phyloP scores from a whole-genome alignment of 2,329 filamentous ascomycete species.

The Didymella segeticola region DNA sequence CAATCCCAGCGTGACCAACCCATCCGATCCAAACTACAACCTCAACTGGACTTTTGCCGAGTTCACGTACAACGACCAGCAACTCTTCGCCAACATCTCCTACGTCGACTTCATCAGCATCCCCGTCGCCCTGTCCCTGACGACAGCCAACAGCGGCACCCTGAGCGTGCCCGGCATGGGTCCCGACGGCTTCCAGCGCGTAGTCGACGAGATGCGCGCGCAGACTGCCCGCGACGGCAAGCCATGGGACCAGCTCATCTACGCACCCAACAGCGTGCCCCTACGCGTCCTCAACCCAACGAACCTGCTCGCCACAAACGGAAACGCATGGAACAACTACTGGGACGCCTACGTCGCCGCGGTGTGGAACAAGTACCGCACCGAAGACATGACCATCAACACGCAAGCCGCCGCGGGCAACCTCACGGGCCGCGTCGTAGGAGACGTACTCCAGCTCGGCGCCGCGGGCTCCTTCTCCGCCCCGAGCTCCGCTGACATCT shows the following conservation, averaged over 20 bases:
- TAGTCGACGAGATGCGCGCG: slow-evolving; percentile 61
- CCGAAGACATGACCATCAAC: slow-evolving; percentile 62
- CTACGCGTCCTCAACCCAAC: slow-evolving; percentile 55
- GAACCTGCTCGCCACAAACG: slow-evolving; percentile 55
- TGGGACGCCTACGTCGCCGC: slow-evolving; percentile 60
- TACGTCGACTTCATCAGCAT: slow-evolving; percentile 76
- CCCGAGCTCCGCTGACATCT: slow-evolving; percentile 67
- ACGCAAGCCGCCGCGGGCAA: slow-evolving; percentile 68
- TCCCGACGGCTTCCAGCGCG: slow-evolving; percentile 61
- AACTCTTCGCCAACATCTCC: slow-evolving; percentile 64
- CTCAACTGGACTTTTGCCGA: slow-evolving; percentile 56
- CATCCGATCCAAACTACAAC: slow-evolving; percentile 56
- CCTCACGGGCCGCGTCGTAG: slow-evolving; percentile 58
- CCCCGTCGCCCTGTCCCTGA: slow-evolving; percentile 54
- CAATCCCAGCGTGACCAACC: slow-evolving; percentile 75
- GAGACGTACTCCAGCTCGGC: slow-evolving; percentile 52
- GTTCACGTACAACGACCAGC: slow-evolving; percentile 56
- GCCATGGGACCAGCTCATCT: slow-evolving; percentile 67
- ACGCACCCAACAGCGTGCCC: slow-evolving; percentile 46
- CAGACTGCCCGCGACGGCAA: slow-evolving; percentile 64
- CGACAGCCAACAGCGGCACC: slow-evolving; percentile 47
- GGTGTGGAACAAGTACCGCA: slow-evolving; percentile 58
- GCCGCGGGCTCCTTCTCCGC: slow-evolving; percentile 58
- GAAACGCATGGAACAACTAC: slow-evolving; percentile 58
- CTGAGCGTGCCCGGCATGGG: slow-evolving; percentile 64